Percentiles rank a stretch among this genome's conserved stretches.
Evolutionary conservation across 495 filamentous ascomycete species (phyloP).

Genomic region (Eremomyces bilateralis): DNA sequence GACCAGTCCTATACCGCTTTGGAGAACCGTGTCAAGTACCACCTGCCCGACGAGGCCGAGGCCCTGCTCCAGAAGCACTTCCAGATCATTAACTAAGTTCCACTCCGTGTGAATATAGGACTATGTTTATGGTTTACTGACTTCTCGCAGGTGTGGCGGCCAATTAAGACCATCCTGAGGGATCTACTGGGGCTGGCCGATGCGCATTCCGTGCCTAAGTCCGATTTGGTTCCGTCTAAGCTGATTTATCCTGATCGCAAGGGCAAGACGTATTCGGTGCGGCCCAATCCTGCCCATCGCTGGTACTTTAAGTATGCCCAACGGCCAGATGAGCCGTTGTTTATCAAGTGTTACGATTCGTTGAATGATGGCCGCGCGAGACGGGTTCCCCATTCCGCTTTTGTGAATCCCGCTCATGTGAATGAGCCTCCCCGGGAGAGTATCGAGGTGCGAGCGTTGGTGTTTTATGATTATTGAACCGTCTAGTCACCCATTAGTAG

Average conservation of each 20-base stretch:
- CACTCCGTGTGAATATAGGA: not conserved
- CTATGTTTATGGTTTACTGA: not conserved
- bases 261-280: constrained; percentile 11
- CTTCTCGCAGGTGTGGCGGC: constrained; percentile 32
- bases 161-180: constrained; percentile 37
- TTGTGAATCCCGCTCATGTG: not conserved
- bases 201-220: constrained; percentile 10
- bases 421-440: constrained; percentile 1
- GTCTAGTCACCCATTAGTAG: too few species aligned
- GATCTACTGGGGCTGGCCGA: constrained; percentile 44
- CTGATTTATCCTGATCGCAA: constrained; percentile 12
- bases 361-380: constrained; percentile 1
- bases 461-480: not conserved
- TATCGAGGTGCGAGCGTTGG: constrained; percentile 4
- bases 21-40: constrained; percentile 31
- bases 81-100: constrained; percentile 42
- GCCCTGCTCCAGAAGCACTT: constrained; percentile 35
- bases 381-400: constrained; percentile 2
- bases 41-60: constrained; percentile 39
- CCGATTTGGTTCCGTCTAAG: constrained; percentile 8
- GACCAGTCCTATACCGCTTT: constrained; percentile 46
- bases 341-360: constrained; percentile 36
- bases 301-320: constrained; percentile 18
- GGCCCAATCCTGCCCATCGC: constrained; percentile 2
- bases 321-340: constrained; percentile 34